Evolutionary conservation across 805 yeast genomes (phyloP).

Genomic region (Blastobotrys chiropterorum): DNA sequence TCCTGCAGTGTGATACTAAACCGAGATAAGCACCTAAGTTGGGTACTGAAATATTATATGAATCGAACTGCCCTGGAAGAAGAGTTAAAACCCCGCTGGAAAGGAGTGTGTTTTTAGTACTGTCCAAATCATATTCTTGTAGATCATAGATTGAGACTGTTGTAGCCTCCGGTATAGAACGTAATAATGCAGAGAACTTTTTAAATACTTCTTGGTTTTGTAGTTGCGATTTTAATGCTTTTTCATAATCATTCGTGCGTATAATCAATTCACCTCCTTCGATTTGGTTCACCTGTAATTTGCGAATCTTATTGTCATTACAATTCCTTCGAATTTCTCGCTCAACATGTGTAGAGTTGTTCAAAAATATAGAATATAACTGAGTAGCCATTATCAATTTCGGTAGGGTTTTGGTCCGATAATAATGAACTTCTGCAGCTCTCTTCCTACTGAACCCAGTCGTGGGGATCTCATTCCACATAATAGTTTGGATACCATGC

Average conservation of each 20-base stretch:
- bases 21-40: slow-evolving; percentile 33
- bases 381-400: slow-evolving; percentile 30
- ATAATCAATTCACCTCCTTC: slow-evolving; percentile 31
- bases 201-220: slow-evolving; percentile 1
- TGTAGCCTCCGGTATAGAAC: slow-evolving; percentile 24
- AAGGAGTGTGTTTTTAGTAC: slow-evolving; percentile 19
- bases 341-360: slow-evolving; percentile 33
- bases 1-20: slow-evolving; percentile 27
- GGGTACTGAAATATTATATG: slow-evolving; percentile 31
- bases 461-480: slow-evolving; percentile 31
- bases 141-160: slow-evolving; percentile 25
- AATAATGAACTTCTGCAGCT: slow-evolving; percentile 22
- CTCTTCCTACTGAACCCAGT: slow-evolving; percentile 24
- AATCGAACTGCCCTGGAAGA: slow-evolving; percentile 28
- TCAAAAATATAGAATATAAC: slow-evolving; percentile 31
- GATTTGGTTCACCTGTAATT: slow-evolving; percentile 25
- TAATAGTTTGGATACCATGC: slow-evolving; percentile 18
- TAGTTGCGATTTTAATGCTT: not conserved
- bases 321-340: slow-evolving; percentile 24
- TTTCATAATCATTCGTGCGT: slow-evolving; percentile 18
- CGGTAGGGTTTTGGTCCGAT: slow-evolving; percentile 25
- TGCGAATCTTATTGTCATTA: slow-evolving; percentile 23
- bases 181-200: slow-evolving; percentile 22
- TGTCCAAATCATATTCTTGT: slow-evolving; percentile 10
- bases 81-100: slow-evolving; percentile 32